Evolutionary conservation across 2,329 filamentous ascomycete genomes (phyloP).

Genomic region (Alternaria ventricosa): DNA sequence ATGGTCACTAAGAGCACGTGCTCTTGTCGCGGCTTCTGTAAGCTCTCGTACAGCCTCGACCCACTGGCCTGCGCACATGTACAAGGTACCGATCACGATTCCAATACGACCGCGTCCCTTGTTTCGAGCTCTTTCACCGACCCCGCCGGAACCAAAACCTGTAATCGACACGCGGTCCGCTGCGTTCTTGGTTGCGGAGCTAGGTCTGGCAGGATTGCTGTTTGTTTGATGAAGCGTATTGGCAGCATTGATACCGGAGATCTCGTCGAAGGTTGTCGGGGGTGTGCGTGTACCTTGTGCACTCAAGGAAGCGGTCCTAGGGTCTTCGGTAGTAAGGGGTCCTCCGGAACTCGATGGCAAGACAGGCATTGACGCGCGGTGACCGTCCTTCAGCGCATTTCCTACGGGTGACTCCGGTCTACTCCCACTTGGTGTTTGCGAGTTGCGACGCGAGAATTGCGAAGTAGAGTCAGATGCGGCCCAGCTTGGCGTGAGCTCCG

Average conservation of each 20-base stretch:
- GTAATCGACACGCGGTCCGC: conserved; percentile 66
- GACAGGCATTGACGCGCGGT: conserved; percentile 83
- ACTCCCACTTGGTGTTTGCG: conserved; percentile 33
- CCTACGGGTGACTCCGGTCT: conserved; percentile 42
- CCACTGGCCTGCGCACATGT: conserved; percentile 90
- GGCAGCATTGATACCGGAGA: conserved; percentile 45
- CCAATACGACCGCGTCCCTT: conserved; percentile 81
- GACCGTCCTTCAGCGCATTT: conserved; percentile 63
- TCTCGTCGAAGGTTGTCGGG: conserved; percentile 59
- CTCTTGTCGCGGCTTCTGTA: conserved; percentile 76
- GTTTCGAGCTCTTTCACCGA: conserved; percentile 78
- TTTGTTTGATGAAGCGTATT: conserved; percentile 51
- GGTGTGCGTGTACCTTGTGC: conserved; percentile 41
- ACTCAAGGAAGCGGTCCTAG: conserved; percentile 34
- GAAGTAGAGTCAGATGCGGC: conserved; percentile 33
- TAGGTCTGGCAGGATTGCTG: conserved; percentile 32
- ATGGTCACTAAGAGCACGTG: conserved; percentile 84
- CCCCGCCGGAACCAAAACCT: conserved; percentile 69
- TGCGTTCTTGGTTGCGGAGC: conserved; percentile 62
- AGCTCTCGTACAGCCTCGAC: conserved; percentile 85
- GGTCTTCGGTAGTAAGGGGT: conserved; percentile 32
- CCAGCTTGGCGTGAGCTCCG: conserved; percentile 39
- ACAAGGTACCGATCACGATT: conserved; percentile 83
- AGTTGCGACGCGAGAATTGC: conserved; percentile 39
- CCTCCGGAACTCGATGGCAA: conserved; percentile 52